phyloP scores from a whole-genome alignment of 2,329 filamentous ascomycete genomes.

The Pezicula radicicola region DNA sequence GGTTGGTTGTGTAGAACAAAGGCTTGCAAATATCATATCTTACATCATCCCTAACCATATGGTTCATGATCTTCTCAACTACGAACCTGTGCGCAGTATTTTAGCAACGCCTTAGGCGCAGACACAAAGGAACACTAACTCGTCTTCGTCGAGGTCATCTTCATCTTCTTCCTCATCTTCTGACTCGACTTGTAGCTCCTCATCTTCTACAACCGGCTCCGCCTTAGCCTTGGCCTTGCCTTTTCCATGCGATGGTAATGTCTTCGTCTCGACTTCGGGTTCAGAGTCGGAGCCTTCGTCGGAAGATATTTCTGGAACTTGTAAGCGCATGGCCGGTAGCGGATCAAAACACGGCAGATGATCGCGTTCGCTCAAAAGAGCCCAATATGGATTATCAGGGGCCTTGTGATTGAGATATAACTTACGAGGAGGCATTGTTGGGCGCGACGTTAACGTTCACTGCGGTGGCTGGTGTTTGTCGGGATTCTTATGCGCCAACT shows the following conservation, averaged over 20 bases:
- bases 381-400: neutral
- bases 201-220: constrained; percentile 9
- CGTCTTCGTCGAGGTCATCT: constrained; percentile 43
- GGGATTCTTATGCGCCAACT: too few relatives aligned
- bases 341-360: constrained; percentile 1
- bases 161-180: constrained; percentile 32
- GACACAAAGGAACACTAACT: constrained; percentile 31
- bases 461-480: too few relatives aligned
- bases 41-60: constrained; percentile 58
- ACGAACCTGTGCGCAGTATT: constrained; percentile 53
- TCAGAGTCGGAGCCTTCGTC: constrained; percentile 29
- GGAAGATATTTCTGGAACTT: constrained; percentile 22
- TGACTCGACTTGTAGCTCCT: constrained; percentile 16
- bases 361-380: neutral
- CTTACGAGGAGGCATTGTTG: constrained; percentile 29
- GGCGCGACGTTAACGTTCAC: too few relatives aligned
- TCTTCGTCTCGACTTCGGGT: constrained; percentile 18
- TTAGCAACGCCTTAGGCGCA: constrained; percentile 15
- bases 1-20: constrained; percentile 1
- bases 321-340: constrained; percentile 15
- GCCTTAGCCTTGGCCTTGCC: constrained; percentile 23
- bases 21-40: constrained; percentile 11
- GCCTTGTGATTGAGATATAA: constrained; percentile 4
- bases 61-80: constrained; percentile 70
- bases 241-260: constrained; percentile 4